Evolutionary conservation across 768 basidiomycete genomes (phyloP).

Genomic region (Calocybe cyanea): DNA sequence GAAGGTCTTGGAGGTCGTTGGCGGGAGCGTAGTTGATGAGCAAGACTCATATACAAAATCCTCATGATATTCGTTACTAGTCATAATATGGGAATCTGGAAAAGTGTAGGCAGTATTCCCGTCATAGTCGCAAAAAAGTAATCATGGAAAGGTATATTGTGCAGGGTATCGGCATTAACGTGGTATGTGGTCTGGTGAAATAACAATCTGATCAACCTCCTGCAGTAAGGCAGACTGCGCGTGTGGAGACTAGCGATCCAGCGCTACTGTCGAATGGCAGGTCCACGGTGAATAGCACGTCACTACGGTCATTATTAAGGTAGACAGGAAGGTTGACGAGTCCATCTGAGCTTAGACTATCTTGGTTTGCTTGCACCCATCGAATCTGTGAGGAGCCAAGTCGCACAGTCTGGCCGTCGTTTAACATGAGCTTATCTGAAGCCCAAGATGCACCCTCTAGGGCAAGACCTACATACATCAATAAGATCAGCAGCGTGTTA

Average conservation of each 20-base stretch:
- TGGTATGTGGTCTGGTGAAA: slow-evolving; percentile 15
- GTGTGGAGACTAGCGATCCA: slow-evolving; percentile 71
- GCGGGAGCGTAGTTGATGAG: slow-evolving; percentile 35
- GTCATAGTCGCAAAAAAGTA: no score
- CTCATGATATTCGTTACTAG: slow-evolving; percentile 2
- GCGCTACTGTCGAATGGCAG: slow-evolving; percentile 71
- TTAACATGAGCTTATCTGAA: slow-evolving; percentile 66
- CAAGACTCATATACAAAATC: slow-evolving; percentile 8
- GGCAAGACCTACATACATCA: slow-evolving; percentile 59
- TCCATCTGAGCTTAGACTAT: slow-evolving; percentile 26
- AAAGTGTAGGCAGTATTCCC: no score
- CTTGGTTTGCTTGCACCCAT: slow-evolving; percentile 68
- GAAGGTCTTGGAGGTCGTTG: slow-evolving; percentile 73
- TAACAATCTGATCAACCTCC: slow-evolving; percentile 43
- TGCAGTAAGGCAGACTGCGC: slow-evolving; percentile 89
- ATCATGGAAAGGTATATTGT: no score
- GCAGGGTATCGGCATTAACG: not conserved
- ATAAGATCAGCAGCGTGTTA: slow-evolving; percentile 1
- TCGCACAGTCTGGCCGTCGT: slow-evolving; percentile 78
- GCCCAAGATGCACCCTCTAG: slow-evolving; percentile 86
- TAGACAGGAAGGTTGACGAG: slow-evolving; percentile 88
- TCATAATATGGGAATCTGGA: slow-evolving; percentile 14
- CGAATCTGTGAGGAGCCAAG: slow-evolving; percentile 80
- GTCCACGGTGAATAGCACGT: slow-evolving; percentile 87
- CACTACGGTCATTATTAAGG: slow-evolving; percentile 84